Evolutionary conservation across 2,329 filamentous ascomycete genomes (phyloP), one percentile per base, ranked within the genome.

Genomic region (Amesomyces nigricolor): DNA sequence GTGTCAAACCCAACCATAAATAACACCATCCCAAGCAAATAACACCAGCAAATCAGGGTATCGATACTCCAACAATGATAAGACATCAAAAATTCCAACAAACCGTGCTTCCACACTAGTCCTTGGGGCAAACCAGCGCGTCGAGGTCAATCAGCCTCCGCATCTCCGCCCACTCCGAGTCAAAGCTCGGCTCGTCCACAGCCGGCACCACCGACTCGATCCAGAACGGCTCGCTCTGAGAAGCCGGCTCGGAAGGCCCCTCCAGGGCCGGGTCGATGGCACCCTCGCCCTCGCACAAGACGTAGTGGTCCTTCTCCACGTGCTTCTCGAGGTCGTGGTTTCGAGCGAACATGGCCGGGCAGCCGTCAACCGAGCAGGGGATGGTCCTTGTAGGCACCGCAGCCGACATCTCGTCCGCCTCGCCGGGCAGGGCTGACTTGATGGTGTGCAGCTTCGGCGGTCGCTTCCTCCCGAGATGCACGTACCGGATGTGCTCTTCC

Each of bases 401-500:
- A 38, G 69, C 72, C 7, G 70, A 62, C 7, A 73, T 55, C 53
- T 61, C 63, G 17, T 69, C 69, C 32, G 70, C 70, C 40, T 68
- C 70, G 42, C 69, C 71, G 11, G 71, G 60, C 4, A 71, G 67
- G 13, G 76, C 76, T 0, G 73, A 70, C 43, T 39, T 62, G 35
- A 55, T 39, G 46, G 57, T 46, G 50, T 63, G 60, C 17, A 61
- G 44, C 50, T 64, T 66, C 4, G 58, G 55, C 8, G 77, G 76
- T 11, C 80, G 75, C 53, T 75, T 71, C 14, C 71, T 65, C n/a
- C 85, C 83, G 26, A 96, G 75, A 68, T 97, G 92, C 19, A 89
- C 81, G 47, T 87, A 90, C 17, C 89, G 85, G 44, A 96, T 79
- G 67, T 97, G 92, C 62, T 94, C 87, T 68, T 92, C 88, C 0